Base-by-base conservation (phyloP, 768 basidiomycete genomes). In the Phaeotremella skinneri region DNA sequence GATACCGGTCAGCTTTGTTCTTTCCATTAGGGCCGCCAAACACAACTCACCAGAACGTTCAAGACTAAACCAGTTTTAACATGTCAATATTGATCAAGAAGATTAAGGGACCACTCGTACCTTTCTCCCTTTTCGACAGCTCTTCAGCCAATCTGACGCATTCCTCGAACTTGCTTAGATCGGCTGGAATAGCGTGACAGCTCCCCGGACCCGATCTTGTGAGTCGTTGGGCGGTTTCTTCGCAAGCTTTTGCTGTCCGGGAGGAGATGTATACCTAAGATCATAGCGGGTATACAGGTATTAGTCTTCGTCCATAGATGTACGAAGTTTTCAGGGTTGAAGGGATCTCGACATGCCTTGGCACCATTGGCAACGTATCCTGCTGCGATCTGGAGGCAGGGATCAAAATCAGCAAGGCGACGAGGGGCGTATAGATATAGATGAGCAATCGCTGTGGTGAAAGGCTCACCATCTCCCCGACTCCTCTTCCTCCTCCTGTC, bases 401-500 rank as follows among this genome's bases (percentile, higher is more conserved):
- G 49, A 31, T 41, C 26, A 51, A 23, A 26, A 23, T 37, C 6
- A 55, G 17, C 6, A 45, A 27, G 49, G 47, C 29, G 43, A 13
- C 7, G 20, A 48, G 14, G 42, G 41, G 34, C 11, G 43, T 26
- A 3, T 7, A 50, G n/a, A 52, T 25, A 11, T 2, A 2, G 47
- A 25, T 49, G 16, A 27, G 55, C 21, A 25, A n/a, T 42, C 21
- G 31, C 23, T 5, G 25, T 11, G 23, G 29, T 13, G 37, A 23
- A 48, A 31, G 48, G 73, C 79, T 61, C 50, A 82, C 83, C 83
- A 84, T 85, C 78, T 84, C 85, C 3, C 86, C 85, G 29, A 87
- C 81, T 4, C 86, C 86, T 57, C 84, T 78, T 27, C 82, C 84
- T 11, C 86, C 87, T 5, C 87, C 87, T 2, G 85, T 86, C 37